Conservation (phyloP, 257 asterid genomes). For the Solanum medicagineum region DNA sequence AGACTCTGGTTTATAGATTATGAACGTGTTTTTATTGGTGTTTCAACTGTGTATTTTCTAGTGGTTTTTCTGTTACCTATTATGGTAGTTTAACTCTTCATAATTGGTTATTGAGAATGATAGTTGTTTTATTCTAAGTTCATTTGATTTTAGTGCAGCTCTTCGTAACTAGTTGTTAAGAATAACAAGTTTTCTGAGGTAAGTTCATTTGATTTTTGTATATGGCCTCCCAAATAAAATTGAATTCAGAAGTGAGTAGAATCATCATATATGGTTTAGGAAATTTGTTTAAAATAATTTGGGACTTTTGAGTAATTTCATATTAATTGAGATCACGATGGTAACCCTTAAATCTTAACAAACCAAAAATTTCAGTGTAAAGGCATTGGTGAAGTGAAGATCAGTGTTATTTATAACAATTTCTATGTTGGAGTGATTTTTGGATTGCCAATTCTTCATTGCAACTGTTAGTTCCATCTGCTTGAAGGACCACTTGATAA, state of each 20-base stretch:
- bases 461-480: not conserved
- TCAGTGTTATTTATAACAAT: not conserved
- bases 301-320: not conserved
- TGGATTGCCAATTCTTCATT: not conserved
- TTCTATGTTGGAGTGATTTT: not conserved
- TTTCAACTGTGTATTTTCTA: not conserved
- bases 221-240: not conserved
- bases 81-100: not conserved
- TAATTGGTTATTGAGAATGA: not conserved
- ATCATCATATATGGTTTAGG: not conserved
- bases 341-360: not conserved
- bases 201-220: not conserved
- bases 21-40: not conserved
- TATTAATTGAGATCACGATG: not conserved
- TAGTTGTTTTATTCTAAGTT: not conserved
- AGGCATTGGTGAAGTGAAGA: not conserved
- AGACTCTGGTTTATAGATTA: not conserved
- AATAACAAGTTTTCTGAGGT: not conserved
- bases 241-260: not conserved
- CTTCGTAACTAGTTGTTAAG: not conserved
- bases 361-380: not conserved
- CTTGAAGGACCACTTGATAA: not conserved
- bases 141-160: not conserved
- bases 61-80: not conserved
- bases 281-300: not conserved